phyloP scores from a whole-genome alignment of 2,329 filamentous ascomycete genomes.

The Lachnellula occidentalis region DNA sequence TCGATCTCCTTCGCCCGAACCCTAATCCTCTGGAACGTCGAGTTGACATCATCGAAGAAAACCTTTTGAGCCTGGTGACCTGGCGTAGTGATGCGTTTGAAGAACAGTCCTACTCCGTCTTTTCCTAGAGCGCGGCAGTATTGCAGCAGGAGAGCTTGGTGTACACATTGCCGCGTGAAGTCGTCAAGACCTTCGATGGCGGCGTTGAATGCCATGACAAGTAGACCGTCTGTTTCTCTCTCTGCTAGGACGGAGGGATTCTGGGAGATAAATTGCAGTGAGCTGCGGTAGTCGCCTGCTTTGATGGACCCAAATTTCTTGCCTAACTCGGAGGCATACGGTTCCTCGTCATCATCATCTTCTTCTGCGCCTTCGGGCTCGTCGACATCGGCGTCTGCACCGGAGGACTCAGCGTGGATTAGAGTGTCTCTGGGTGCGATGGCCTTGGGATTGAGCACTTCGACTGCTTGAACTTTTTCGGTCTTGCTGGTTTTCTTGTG shows the following conservation, averaged over 20 bases:
- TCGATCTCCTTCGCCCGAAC: slow-evolving; percentile 51
- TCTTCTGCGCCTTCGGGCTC: slow-evolving; percentile 45
- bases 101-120: slow-evolving; percentile 87
- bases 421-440: slow-evolving; percentile 36
- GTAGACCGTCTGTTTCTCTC: slow-evolving; percentile 81
- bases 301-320: slow-evolving; percentile 77
- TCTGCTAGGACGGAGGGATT: slow-evolving; percentile 77
- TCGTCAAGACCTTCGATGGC: slow-evolving; percentile 72
- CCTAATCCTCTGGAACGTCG: slow-evolving; percentile 78
- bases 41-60: slow-evolving; percentile 88
- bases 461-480: slow-evolving; percentile 49
- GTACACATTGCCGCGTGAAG: slow-evolving; percentile 80
- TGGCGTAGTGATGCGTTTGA: slow-evolving; percentile 87
- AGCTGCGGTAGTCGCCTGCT: slow-evolving; percentile 65
- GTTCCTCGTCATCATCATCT: slow-evolving; percentile 60
- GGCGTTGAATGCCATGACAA: slow-evolving; percentile 87
- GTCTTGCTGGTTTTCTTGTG: slow-evolving; percentile 36
- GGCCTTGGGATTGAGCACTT: slow-evolving; percentile 68
- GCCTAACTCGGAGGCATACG: slow-evolving; percentile 72
- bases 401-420: slow-evolving; percentile 35
- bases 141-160: slow-evolving; percentile 86
- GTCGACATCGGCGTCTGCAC: slow-evolving; percentile 57
- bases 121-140: slow-evolving; percentile 88
- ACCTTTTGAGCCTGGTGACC: slow-evolving; percentile 86
- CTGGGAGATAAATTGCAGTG: slow-evolving; percentile 69